phyloP scores from a whole-genome alignment of 2,329 filamentous ascomycete genomes.

The Pyrenophora teres region DNA sequence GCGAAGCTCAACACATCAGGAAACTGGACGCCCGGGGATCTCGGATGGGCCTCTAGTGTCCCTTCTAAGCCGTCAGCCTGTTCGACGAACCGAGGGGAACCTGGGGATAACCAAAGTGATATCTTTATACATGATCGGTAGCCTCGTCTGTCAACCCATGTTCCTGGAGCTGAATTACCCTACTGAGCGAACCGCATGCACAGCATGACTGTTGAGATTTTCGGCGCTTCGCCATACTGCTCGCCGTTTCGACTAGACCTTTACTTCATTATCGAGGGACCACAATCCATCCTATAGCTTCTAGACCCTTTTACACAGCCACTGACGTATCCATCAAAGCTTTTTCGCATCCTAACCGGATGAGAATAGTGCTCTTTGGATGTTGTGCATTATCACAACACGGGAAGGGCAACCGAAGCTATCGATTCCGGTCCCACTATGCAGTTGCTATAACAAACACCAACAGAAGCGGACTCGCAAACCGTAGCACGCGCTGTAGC shows the following conservation, averaged over 20 bases:
- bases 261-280: slow-evolving; percentile 1
- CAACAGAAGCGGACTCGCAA: no score
- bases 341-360: neutral
- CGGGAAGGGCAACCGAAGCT: neutral
- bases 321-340: slow-evolving; percentile 17
- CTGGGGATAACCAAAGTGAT: neutral
- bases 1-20: slow-evolving; percentile 15
- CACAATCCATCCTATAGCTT: slow-evolving; percentile 12
- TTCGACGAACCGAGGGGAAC: slow-evolving; percentile 1
- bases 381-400: neutral
- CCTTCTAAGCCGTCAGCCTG: slow-evolving; percentile 1
- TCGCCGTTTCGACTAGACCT: slow-evolving; percentile 22
- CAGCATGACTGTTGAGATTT: slow-evolving; percentile 16
- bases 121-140: neutral
- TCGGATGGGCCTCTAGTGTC: slow-evolving; percentile 15
- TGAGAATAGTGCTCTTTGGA: neutral
- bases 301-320: slow-evolving; percentile 21
- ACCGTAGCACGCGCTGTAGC: neutral
- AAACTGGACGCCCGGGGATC: slow-evolving; percentile 20
- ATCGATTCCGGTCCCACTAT: neutral
- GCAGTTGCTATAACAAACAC: no score
- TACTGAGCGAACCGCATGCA: slow-evolving; percentile 9
- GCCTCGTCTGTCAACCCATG: slow-evolving; percentile 7
- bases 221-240: slow-evolving; percentile 30
- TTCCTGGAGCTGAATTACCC: slow-evolving; percentile 6